Base-by-base conservation (phyloP, 305 asterid species). In the Lippia alba region DNA sequence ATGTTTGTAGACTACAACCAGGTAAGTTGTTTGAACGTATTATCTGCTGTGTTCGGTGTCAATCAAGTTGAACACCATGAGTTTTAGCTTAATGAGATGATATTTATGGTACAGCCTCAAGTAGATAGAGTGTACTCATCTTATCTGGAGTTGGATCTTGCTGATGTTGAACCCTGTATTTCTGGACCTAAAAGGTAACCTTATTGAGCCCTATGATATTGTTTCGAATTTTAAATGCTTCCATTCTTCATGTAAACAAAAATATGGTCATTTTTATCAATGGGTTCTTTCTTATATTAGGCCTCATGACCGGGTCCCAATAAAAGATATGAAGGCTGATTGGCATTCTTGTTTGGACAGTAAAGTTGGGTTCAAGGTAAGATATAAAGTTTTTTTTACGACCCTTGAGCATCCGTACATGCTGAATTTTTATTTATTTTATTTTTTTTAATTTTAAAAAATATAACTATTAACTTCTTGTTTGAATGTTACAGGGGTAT, bases 1-100 rank as follows among this genome's bases (percentile, higher is more conserved):
- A 81, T 92, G 91, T 90, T 90, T 66, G 82, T 91, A 12, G 97
- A 91, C 82, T 91, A 91, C 79, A 83, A 56, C 49, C 84, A 89
- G 96, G 92, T 87, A 69, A 16, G 56, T 51, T 9, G 30, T 62
- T 24, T 72, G 19, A 18, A 32, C 30, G 8, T 64, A 54, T 46
- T 20, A n/a, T 19, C 34, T 67, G 39, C 36, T 67, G 16, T 59
- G 18, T 45, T 46, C 45, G 45, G 33, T 56, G 51, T 85, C 33
- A 41, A 20, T 65, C 12, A 19, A 57, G 30, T 69, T 64, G 24
- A 20, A 41, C 16, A 7, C 10, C 45, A 20, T 19, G 40, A 3
- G 10, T 61, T 3, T 36, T 67, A 53, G 64, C 76, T 80, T 51
- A 58, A 57, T 15, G n/a, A 45, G 53, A 59, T 48, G n/a, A 39